Evolutionary conservation across 2,329 filamentous ascomycete genomes (phyloP), one percentile per base, ranked within the genome.

Genomic region (Exophiala alcalophila): DNA sequence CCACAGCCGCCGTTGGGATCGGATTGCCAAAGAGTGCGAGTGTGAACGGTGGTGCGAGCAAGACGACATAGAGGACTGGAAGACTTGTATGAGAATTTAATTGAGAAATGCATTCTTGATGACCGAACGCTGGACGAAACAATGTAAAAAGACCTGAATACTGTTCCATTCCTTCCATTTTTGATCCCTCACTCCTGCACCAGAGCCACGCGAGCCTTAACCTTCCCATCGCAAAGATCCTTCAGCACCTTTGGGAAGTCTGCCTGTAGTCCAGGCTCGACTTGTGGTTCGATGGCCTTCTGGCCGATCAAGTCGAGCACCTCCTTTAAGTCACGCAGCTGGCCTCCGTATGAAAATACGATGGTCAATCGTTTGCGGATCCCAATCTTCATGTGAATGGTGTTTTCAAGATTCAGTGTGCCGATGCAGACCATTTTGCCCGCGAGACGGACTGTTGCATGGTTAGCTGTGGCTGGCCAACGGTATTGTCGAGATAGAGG

Each of bases 311-410:
- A 24, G 8, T 33, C 42, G 7, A 45, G 35, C 2, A 28, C 35
- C 8, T 39, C 42, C 50, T 42, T 26, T n/a, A 73, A 49, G 39
- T 70, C 67, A 8, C 46, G 41, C 1, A 66, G 55, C 40, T 66
- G 68, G 0, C 69, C 68, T 3, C 66, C 67, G 28, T 72, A 72
- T 6, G 64, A 65, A 19, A 70, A 71, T 3, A 69, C 65, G 21
- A 62, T 67, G 9, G 57, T 63, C 2, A 71, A 50, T 20, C 68
- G 52, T 52, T 70, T 70, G 12, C 68, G 55, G 5, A 67, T 68
- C 0, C 66, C 66, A 7, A 64, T 65, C 42, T 70, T 69, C 67
- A 71, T 71, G 26, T 69, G 59, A 7, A 70, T 42, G 0, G 61
- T 64, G 33, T 71, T 71, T 24, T 65, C 61, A 0, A 58, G 53